Base-by-base conservation (phyloP, 805 yeast species). In the Priceomyces fermenticarens region DNA sequence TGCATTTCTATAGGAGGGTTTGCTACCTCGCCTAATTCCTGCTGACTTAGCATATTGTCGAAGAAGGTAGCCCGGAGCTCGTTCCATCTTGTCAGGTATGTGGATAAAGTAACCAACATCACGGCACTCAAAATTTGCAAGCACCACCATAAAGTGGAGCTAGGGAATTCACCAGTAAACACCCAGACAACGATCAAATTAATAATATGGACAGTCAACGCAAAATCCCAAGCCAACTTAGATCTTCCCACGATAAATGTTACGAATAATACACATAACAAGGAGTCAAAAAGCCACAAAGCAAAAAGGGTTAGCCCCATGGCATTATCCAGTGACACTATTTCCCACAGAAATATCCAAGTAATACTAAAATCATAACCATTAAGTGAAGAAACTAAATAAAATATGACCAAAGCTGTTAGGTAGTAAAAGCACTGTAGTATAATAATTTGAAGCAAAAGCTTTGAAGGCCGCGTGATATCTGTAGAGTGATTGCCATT, bases 151-250 rank as follows among this genome's bases (percentile, higher is more conserved):
- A 83, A 69, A 4, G 85, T 47, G 27, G 81, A 78, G 11, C 67
- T 65, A 0, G 99, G 99, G 47, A 91, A 75, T 25, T 73, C 70
- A 0, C 79, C 75, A 1, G 87, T 72, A 47, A 79, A 80, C 1
- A 78, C 44, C 80, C 87, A 81, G 0, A 81, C 87, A 3, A 88
- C 80, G 3, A 81, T 39, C 16, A 91, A 62, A 63, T 91, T 84
- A 38, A 93, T 75, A 15, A 85, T 79, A 61, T 93, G 97, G 11
- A 91, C 79, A 0, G 99, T 93, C n/a, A 91, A 57, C 9, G 96
- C 97, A 67, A 93, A 91, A 63, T 91, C 99, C 85, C 96, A 85
- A 0, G 97, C 98, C 37, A 91, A 67, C 60, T 91, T 93, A 32
- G 96, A 85, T 42, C 98, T 72, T 0, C 98, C 97, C 10, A 91